Base-by-base conservation (phyloP, 2,329 filamentous ascomycete genomes). In the Echinosphaeria canescens region DNA sequence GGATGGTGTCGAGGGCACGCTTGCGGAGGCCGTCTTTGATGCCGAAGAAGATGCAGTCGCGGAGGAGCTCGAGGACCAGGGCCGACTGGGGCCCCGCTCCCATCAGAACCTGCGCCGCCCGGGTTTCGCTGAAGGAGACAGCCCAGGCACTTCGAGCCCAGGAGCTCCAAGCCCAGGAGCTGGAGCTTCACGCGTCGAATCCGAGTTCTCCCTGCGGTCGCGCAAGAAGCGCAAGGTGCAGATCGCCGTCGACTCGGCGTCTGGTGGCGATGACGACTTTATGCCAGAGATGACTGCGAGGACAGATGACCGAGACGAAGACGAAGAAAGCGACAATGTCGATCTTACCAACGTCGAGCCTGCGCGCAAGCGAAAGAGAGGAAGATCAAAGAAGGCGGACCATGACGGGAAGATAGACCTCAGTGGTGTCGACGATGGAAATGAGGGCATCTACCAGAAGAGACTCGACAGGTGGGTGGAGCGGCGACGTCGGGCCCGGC, bases 381-480 rank as follows among this genome's bases (percentile, higher is more conserved):
- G 51, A 30, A 46, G 46, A 24, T 43, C 38, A 19, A 51, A 38
- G 32, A 38, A 29, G 13, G 36, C 38, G 6, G 33, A 37, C 2
- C 49, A 49, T 10, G 47, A 50, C 14, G 49, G 45, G 5, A 48
- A 50, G 27, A 39, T 65, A 9, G 56, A 67, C 35, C 39, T 69
- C 13, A 59, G 53, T 35, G 50, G 57, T 29, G 57, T 93, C 13
- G 88, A 98, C 39, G 88, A 98, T 44, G 90, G 88, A 1, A 75
- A 91, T 31, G 84, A 93, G 44, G 52, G 59, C 1, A 59, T 82
- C 13, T 98, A 90, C 43, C 75, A 80, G 39, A 54, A 55, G 24
- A 67, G 88, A 23, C 46, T 98, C 4, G 59, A 66, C 13, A 65
- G 66, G 29, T 98, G 88, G 88, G 61, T 76, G 2, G 51, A 59